These are phyloP conservation scores for Cyberlindnera euphorbiae DNA, from an alignment of 805 yeast species.

Conservation along the genomic window DNA sequence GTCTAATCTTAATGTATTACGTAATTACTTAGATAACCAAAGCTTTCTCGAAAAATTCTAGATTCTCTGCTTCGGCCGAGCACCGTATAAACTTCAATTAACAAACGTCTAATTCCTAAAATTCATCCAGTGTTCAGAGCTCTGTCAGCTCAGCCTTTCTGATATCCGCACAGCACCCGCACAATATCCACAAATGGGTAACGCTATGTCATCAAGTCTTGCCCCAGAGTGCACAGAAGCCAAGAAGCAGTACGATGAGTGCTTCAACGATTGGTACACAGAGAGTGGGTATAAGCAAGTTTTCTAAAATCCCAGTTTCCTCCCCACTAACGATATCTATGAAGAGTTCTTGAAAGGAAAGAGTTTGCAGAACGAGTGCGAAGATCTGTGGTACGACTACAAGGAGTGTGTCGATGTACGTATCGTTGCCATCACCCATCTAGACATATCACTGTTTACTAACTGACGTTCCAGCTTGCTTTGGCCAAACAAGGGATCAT, in stretches of 20 bases:
- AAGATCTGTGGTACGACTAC: slow-evolving; percentile 82
- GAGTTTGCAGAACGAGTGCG: slow-evolving; percentile 76
- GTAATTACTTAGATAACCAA: no score
- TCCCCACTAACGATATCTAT: slow-evolving; percentile 1
- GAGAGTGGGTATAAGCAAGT: slow-evolving; percentile 42
- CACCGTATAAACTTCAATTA: no score
- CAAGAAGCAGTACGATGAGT: slow-evolving; percentile 82
- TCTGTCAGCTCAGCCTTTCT: no score
- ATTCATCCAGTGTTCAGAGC: no score
- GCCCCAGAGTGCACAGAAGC: slow-evolving; percentile 95
- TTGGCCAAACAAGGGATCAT: slow-evolving; percentile 71
- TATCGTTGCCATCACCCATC: background rate
- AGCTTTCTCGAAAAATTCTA: no score
- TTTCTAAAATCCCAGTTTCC: no score
- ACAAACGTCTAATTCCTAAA: no score
- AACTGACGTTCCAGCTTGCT: slow-evolving; percentile 31
- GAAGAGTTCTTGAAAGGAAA: slow-evolving; percentile 52
- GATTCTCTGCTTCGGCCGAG: no score
- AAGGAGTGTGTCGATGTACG: slow-evolving; percentile 75
- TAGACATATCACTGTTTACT: no score
- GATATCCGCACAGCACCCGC: no score
- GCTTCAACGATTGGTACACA: slow-evolving; percentile 93
- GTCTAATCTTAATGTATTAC: no score
- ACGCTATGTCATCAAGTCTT: slow-evolving; percentile 77
- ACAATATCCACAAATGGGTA: slow-evolving; percentile 47